A percentile compares a stretch with the other conserved stretches of the same genome.
Conservation (phyloP, 371 early-diverging fungal genomes). For the Nematocida ironsii region DNA sequence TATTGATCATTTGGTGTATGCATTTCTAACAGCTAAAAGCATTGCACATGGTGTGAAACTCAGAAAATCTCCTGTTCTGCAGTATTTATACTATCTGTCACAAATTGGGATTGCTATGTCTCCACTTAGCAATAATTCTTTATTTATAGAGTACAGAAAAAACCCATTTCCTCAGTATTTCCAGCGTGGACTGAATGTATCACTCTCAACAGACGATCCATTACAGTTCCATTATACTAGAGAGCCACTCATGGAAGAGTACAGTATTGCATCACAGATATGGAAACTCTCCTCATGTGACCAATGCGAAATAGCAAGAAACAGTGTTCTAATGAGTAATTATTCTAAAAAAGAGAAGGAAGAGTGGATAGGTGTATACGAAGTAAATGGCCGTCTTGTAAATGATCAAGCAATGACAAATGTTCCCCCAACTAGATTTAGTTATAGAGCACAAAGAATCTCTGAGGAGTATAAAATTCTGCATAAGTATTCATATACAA, state of each 20-base stretch:
- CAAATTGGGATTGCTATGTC: constrained; percentile 96
- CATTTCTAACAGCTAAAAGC: constrained; percentile 81
- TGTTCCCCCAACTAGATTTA: constrained; percentile 83
- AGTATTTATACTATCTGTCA: constrained; percentile 86
- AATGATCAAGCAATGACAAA: constrained; percentile 84
- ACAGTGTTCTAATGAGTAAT: constrained; percentile 85
- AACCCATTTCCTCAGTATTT: constrained; percentile 88
- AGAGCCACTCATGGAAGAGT: constrained; percentile 95
- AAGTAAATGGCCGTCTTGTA: constrained; percentile 73
- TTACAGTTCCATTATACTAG: constrained; percentile 94
- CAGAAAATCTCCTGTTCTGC: constrained; percentile 87
- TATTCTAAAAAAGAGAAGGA: constrained; percentile 82
- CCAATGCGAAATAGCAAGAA: constrained; percentile 92
- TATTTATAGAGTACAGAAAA: constrained; percentile 87
- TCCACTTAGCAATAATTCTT: constrained; percentile 90
- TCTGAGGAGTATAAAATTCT: constrained; percentile 43
- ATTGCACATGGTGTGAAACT: constrained; percentile 91
- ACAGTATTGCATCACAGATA: constrained; percentile 93
- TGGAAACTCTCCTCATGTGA: constrained; percentile 87
- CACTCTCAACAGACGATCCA: constrained; percentile 92
- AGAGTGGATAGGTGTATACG: constrained; percentile 83
- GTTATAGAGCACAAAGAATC: constrained; percentile 72
- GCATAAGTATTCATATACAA: background rate
- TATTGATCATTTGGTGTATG: constrained; percentile 84
- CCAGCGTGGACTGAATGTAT: constrained; percentile 87